These are phyloP conservation scores for Citrus inodora DNA, from an alignment of 345 rosid genomes.

Conservation along the genomic window DNA sequence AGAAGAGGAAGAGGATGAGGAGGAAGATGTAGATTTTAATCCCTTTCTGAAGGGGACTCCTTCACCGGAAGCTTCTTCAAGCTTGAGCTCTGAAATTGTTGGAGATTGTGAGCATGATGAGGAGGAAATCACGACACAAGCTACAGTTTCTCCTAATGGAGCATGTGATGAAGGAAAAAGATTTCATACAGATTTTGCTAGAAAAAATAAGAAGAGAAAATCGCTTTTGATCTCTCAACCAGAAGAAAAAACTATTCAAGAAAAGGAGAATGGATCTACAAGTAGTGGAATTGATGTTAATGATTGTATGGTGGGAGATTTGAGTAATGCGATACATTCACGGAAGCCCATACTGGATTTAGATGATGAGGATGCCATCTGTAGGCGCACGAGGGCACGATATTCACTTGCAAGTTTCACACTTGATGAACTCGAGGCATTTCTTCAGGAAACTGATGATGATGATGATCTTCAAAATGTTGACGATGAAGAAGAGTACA, in stretches of 20 bases:
- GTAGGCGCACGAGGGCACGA: slow-evolving; percentile 84
- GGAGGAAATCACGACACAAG: slow-evolving; percentile 36
- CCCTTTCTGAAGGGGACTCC: slow-evolving; percentile 68
- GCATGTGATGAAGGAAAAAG: slow-evolving; percentile 20
- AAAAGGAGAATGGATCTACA: slow-evolving; percentile 19
- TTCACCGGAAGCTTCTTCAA: slow-evolving; percentile 81
- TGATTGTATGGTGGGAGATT: slow-evolving; percentile 11
- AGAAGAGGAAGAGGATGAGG: slow-evolving; percentile 64
- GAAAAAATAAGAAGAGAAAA: slow-evolving; percentile 20
- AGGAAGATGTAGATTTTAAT: slow-evolving; percentile 83
- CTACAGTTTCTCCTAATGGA: slow-evolving; percentile 24
- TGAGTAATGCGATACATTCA: slow-evolving; percentile 13
- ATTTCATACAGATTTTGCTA: neutral
- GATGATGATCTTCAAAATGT: slow-evolving; percentile 82
- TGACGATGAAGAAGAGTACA: slow-evolving; percentile 85
- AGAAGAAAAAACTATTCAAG: slow-evolving; percentile 12
- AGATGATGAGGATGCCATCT: slow-evolving; percentile 70
- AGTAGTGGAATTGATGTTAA: slow-evolving; percentile 18
- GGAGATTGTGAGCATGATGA: slow-evolving; percentile 36
- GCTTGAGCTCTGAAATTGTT: slow-evolving; percentile 72
- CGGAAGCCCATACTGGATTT: slow-evolving; percentile 17
- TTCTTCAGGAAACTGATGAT: slow-evolving; percentile 93
- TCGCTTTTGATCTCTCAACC: slow-evolving; percentile 14
- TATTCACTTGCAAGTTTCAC: slow-evolving; percentile 83
- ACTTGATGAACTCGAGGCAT: slow-evolving; percentile 94